Base-by-base conservation (phyloP, 768 basidiomycete species). In the Rhodosporidiobolus sp. region DNA sequence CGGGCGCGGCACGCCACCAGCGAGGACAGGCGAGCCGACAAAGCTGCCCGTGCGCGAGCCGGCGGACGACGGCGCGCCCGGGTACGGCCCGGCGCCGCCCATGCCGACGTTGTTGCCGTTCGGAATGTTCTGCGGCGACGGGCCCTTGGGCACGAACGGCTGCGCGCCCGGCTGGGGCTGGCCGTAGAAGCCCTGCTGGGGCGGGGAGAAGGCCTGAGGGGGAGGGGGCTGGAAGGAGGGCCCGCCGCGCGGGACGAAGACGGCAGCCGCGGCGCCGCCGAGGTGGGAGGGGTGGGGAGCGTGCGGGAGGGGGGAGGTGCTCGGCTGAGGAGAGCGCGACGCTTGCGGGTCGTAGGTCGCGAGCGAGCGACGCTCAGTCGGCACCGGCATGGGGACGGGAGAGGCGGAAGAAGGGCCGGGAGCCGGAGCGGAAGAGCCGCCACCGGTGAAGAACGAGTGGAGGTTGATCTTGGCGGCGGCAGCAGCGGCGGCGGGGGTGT, bases 401-500 rank as follows among this genome's bases (percentile, higher is more conserved):
- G 61, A 66, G 63, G 52, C 43, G 43, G 56, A 55, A 12, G 53
- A 14, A 19, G 65, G 50, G 28, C 65, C 35, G 50, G 56, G 22
- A 19, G 69, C 49, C 7, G 69, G 32, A 10, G 63, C 30, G 10
- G 74, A 54, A 38, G 75, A 66, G 35, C 66, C 64, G 35, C 70
- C 69, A 30, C 57, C 49, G 30, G 69, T 74, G 77, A 76, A 77
- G 71, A 77, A 75, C 32, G 62, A 53, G 71, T 76, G 76, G 48
- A 77, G 53, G 63, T 77, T 69, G 53, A 76, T 46, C 24, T 67
- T 59, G n/a, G 67, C 43, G 38, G 69, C 65, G 22, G 65, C 45
- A 8, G 62, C 57, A 3, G 72, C 26, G 10, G 66, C 49, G 3
- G 64, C 67, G 8, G 67, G 50, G 46, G 67, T 50, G 30, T 50